These are phyloP conservation scores for Boletellus ananas DNA, from an alignment of 768 basidiomycete genomes.

Conservation along the genomic window DNA sequence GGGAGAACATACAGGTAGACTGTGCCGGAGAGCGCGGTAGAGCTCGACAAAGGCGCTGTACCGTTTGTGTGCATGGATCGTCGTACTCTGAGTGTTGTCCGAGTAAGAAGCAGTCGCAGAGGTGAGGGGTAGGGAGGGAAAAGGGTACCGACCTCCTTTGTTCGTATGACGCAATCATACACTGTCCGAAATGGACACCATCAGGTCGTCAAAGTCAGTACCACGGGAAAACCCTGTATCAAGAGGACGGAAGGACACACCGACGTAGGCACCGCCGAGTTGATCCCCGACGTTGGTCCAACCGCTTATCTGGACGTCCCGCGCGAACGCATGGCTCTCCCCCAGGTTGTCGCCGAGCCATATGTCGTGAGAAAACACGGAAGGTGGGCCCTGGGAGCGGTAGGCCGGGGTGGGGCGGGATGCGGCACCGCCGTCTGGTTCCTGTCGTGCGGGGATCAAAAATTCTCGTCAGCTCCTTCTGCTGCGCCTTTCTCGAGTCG, in stretches of 20 bases:
- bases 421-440: conserved; percentile 18
- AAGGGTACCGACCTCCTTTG: conserved; percentile 46
- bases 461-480: neutral
- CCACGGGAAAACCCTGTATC: too few relatives aligned
- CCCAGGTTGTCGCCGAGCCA: conserved; percentile 63
- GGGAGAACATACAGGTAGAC: conserved; percentile 46
- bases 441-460: conserved; percentile 4
- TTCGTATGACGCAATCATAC: conserved; percentile 67
- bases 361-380: conserved; percentile 65
- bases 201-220: neutral
- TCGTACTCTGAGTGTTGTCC: conserved; percentile 42
- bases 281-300: conserved; percentile 74
- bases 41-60: conserved; percentile 65
- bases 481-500: too few relatives aligned
- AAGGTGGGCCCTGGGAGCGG: conserved; percentile 40
- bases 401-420: conserved; percentile 17
- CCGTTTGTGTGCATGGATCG: conserved; percentile 62
- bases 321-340: conserved; percentile 53
- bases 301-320: conserved; percentile 60
- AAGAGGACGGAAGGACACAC: conserved; percentile 32
- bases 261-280: conserved; percentile 60
- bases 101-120: too few relatives aligned
- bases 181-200: conserved; percentile 32
- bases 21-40: conserved; percentile 42
- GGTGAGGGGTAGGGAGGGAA: neutral